phyloP scores from a whole-genome alignment of 164 flowering plant species.

The Nelumbo lutea region DNA sequence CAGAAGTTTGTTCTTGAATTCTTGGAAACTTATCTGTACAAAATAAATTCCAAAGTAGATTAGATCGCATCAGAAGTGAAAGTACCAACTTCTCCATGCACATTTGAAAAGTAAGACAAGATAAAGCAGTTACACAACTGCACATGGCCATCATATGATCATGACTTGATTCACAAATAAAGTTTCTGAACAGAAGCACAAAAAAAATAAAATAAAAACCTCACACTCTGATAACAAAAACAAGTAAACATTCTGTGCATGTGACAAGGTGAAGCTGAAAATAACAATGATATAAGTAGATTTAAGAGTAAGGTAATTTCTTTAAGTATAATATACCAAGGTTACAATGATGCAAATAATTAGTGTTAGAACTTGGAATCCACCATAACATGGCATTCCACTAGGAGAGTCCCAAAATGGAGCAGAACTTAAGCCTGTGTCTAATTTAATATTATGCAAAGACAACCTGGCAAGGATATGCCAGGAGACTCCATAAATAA shows the following conservation, averaged over 20 bases:
- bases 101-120: background rate
- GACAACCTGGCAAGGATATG: no score
- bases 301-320: no score
- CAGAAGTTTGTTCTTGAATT: constrained; percentile 84
- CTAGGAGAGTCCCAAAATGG: no score
- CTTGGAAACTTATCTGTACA: constrained; percentile 83
- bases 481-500: no score
- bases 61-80: background rate
- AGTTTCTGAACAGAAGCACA: background rate
- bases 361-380: background rate
- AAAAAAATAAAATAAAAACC: no score
- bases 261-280: background rate
- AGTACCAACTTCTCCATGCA: background rate
- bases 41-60: constrained; percentile 8
- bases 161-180: background rate
- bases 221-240: background rate
- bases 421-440: no score
- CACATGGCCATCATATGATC: background rate
- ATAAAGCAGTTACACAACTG: background rate
- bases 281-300: background rate
- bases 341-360: no score
- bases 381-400: no score
- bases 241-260: background rate
- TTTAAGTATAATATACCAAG: no score
- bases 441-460: no score